Percentiles rank a stretch among this genome's conserved stretches.
Evolutionary conservation across 2,329 filamentous ascomycete species (phyloP).

Genomic region (Fusarium illudens): DNA sequence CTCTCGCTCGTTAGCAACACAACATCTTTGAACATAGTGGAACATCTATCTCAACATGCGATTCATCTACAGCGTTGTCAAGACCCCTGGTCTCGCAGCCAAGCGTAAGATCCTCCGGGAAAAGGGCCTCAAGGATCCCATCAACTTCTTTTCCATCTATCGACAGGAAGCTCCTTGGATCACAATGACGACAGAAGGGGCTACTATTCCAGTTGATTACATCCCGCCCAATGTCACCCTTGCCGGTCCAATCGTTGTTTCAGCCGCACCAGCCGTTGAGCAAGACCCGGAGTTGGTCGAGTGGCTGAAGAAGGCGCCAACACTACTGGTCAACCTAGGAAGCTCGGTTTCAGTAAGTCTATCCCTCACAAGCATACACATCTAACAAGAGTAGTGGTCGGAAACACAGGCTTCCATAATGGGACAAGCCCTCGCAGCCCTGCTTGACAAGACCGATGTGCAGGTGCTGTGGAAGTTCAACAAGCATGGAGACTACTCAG

Average conservation of each 20-base stretch:
- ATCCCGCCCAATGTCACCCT: slow-evolving; percentile 36
- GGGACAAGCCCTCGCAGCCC: slow-evolving; percentile 35
- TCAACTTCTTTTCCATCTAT: slow-evolving; percentile 38
- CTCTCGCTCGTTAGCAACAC: too few species aligned
- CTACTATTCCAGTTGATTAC: slow-evolving; percentile 40
- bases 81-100: slow-evolving; percentile 38
- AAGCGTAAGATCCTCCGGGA: slow-evolving; percentile 35
- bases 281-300: slow-evolving; percentile 52
- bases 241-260: slow-evolving; percentile 57
- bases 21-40: too few species aligned
- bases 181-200: slow-evolving; percentile 38
- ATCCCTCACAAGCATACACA: not conserved
- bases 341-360: slow-evolving; percentile 40
- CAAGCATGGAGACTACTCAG: slow-evolving; percentile 19
- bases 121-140: slow-evolving; percentile 29
- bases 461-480: slow-evolving; percentile 49
- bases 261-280: slow-evolving; percentile 46
- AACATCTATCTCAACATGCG: slow-evolving; percentile 47
- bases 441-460: slow-evolving; percentile 33
- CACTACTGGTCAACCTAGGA: slow-evolving; percentile 59
- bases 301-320: slow-evolving; percentile 54
- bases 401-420: slow-evolving; percentile 26
- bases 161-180: slow-evolving; percentile 43
- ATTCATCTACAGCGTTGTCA: slow-evolving; percentile 43
- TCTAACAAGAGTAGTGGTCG: not conserved